Conservation (phyloP, 179 eudicot genomes). For the Sideroxylon spinosum region DNA sequence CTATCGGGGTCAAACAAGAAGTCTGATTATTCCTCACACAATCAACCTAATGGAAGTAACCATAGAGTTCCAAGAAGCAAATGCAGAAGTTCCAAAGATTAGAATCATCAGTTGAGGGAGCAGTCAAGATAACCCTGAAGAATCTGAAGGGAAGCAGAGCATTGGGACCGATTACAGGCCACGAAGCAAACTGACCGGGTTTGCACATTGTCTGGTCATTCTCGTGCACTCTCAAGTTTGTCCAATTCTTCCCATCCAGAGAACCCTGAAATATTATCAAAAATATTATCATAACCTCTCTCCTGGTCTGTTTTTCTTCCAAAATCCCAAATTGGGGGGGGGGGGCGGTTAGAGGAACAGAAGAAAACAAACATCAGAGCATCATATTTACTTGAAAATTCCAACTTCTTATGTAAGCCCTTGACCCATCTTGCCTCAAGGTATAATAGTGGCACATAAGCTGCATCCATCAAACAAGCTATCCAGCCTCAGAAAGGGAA, state of each 20-base stretch:
- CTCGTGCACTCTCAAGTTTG: slow-evolving; percentile 71
- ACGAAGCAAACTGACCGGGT: slow-evolving; percentile 88
- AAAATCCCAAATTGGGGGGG: not conserved
- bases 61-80: slow-evolving; percentile 91
- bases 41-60: slow-evolving; percentile 55
- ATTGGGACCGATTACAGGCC: slow-evolving; percentile 65
- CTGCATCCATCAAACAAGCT: slow-evolving; percentile 41
- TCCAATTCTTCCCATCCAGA: slow-evolving; percentile 74
- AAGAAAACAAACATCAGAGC: not conserved
- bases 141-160: slow-evolving; percentile 84
- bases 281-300: not conserved
- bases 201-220: slow-evolving; percentile 78
- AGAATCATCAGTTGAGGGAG: slow-evolving; percentile 61
- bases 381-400: slow-evolving; percentile 57
- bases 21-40: not conserved
- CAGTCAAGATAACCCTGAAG: slow-evolving; percentile 65
- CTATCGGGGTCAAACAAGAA: not conserved
- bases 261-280: slow-evolving; percentile 56
- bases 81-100: slow-evolving; percentile 82
- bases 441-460: slow-evolving; percentile 97
- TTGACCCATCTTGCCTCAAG: slow-evolving; percentile 86
- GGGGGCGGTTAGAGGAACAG: not conserved
- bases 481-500: not conserved
- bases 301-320: not conserved
- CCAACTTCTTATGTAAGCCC: slow-evolving; percentile 79